Percentiles rank a stretch among this genome's conserved stretches.
These are phyloP conservation scores for Colletotrichum phormii DNA, from an alignment of 2,329 filamentous ascomycete species.

Conservation along the genomic window DNA sequence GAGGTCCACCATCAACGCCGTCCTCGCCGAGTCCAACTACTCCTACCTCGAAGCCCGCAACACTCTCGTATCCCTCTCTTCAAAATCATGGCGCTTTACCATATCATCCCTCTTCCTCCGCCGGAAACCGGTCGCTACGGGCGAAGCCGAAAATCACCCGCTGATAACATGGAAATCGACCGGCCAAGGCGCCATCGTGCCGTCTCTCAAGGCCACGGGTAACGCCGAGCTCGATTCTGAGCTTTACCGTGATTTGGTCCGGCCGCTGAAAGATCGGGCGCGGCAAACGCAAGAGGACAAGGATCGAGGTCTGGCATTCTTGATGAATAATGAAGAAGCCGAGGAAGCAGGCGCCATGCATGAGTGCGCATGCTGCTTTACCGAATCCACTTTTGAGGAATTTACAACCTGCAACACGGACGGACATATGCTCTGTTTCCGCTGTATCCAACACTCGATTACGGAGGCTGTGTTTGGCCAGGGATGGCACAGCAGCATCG, in stretches of 20 bases:
- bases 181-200: constrained; percentile 64
- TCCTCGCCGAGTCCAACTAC: constrained; percentile 84
- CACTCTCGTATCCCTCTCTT: constrained; percentile 75
- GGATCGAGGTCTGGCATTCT: constrained; percentile 64
- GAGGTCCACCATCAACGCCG: constrained; percentile 79
- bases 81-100: constrained; percentile 82
- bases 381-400: constrained; percentile 77
- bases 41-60: constrained; percentile 79
- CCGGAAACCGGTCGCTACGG: constrained; percentile 65
- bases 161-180: constrained; percentile 71
- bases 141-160: constrained; percentile 70
- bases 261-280: constrained; percentile 61
- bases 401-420: constrained; percentile 76
- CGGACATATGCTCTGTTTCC: constrained; percentile 82
- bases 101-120: constrained; percentile 78
- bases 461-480: constrained; percentile 94
- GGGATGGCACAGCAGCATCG: constrained; percentile 86
- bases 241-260: constrained; percentile 67
- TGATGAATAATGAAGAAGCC: constrained; percentile 69
- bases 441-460: constrained; percentile 84
- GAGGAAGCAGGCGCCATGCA: constrained; percentile 66
- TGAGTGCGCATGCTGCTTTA: constrained; percentile 86
- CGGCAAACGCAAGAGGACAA: constrained; percentile 57
- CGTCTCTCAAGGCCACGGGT: constrained; percentile 74
- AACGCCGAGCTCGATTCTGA: constrained; percentile 73